Evolutionary conservation across 164 flowering plant species (phyloP).

Genomic region (Stephania yunnanensis): DNA sequence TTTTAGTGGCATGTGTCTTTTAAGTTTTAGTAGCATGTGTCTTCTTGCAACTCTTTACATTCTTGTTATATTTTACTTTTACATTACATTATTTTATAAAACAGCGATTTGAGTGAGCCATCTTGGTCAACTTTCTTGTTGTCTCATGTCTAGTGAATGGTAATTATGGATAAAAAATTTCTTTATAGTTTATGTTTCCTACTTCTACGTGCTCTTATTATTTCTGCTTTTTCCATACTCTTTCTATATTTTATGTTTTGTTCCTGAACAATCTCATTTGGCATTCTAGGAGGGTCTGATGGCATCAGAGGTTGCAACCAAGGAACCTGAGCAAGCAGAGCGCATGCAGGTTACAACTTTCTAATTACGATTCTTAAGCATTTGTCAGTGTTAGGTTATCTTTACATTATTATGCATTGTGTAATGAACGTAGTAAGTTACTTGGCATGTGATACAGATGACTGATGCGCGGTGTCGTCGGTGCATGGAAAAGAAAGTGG

Average conservation of each 20-base stretch:
- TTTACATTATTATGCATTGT: not conserved
- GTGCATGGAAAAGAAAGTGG: slow-evolving; percentile 75
- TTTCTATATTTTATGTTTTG: not conserved
- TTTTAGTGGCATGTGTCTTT: no score
- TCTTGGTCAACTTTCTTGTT: not conserved
- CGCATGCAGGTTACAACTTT: slow-evolving; percentile 63
- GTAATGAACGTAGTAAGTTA: slow-evolving; percentile 1
- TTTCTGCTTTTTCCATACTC: not conserved
- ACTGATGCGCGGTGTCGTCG: slow-evolving; percentile 88
- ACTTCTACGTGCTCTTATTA: not conserved
- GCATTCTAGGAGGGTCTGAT: slow-evolving; percentile 75
- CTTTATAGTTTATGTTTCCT: not conserved
- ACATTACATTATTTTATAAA: no score
- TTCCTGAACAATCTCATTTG: not conserved
- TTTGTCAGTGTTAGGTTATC: not conserved
- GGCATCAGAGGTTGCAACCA: slow-evolving; percentile 59
- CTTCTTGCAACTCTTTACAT: no score
- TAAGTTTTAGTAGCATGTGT: no score
- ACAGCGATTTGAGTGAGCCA: not conserved
- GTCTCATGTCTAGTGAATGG: not conserved
- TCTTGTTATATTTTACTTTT: no score
- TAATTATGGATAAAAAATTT: not conserved
- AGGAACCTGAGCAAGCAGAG: slow-evolving; percentile 72
- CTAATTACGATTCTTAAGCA: not conserved
- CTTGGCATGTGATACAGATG: slow-evolving; percentile 50